Evolutionary conservation across 345 rosid genomes (phyloP).

Genomic region (Murraya koenigii): DNA sequence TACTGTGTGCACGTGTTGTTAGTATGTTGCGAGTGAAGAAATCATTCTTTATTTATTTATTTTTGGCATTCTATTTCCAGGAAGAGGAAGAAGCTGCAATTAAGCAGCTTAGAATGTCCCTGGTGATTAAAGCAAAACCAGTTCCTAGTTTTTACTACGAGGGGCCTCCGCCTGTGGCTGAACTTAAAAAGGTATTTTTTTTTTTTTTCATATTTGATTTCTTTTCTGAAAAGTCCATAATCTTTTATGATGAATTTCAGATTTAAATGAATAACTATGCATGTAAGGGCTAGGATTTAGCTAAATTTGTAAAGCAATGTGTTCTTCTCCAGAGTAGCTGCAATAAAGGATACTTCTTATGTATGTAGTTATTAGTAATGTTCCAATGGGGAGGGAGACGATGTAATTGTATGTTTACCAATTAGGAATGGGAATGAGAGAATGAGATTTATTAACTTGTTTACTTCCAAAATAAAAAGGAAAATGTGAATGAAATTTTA

Average conservation of each 20-base stretch:
- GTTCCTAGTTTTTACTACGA: slow-evolving; percentile 94
- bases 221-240: neutral
- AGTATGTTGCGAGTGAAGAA: neutral
- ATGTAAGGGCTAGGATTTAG: neutral
- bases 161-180: slow-evolving; percentile 75
- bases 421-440: too few relatives aligned
- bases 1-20: neutral
- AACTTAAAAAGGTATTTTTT: slow-evolving; percentile 81
- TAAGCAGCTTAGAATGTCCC: slow-evolving; percentile 80
- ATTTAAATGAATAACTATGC: neutral
- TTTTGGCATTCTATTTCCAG: slow-evolving; percentile 34
- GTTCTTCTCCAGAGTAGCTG: neutral
- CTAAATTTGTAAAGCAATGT: neutral
- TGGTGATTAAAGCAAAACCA: slow-evolving; percentile 84
- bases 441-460: too few relatives aligned
- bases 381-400: neutral
- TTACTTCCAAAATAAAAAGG: too few relatives aligned
- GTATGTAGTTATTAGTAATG: neutral
- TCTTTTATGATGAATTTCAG: neutral
- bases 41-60: neutral
- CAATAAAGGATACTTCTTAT: neutral
- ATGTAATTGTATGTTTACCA: too few relatives aligned
- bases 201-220: neutral
- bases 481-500: too few relatives aligned
- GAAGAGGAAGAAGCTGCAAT: slow-evolving; percentile 96